phyloP scores from a whole-genome alignment of 2,329 filamentous ascomycete species.

The Beauveria medogensis region DNA sequence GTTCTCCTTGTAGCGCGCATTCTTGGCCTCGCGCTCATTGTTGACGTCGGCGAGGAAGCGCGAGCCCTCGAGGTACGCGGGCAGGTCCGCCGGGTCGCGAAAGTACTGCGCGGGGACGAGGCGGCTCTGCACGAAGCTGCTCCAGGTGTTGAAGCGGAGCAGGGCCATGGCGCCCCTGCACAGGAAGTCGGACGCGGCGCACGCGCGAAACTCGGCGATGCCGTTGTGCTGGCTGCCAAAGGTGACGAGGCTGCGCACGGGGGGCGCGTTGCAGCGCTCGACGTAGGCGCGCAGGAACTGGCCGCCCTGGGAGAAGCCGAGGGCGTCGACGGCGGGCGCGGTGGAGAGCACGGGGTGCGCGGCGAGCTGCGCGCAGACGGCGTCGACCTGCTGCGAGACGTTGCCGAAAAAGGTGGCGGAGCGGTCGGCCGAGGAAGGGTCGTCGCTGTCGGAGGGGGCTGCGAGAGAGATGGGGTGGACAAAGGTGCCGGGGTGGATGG shows the following conservation, averaged over 20 bases:
- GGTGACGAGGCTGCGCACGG: slow-evolving; percentile 71
- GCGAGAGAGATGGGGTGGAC: slow-evolving; percentile 72
- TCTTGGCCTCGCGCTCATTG: slow-evolving; percentile 76
- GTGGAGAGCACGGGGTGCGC: slow-evolving; percentile 71
- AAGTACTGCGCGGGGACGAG: slow-evolving; percentile 95
- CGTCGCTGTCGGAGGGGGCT: slow-evolving; percentile 33
- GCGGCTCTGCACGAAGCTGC: slow-evolving; percentile 63
- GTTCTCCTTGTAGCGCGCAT: slow-evolving; percentile 62
- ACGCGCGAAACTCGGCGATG: slow-evolving; percentile 74
- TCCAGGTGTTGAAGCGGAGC: slow-evolving; percentile 75
- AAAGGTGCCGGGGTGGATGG: slow-evolving; percentile 72
- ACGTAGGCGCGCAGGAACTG: slow-evolving; percentile 91
- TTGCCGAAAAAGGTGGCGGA: slow-evolving; percentile 87
- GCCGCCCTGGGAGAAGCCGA: slow-evolving; percentile 93
- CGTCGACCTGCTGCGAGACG: slow-evolving; percentile 65
- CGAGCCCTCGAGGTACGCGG: slow-evolving; percentile 67
- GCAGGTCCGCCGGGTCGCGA: slow-evolving; percentile 56
- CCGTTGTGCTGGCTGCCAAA: slow-evolving; percentile 91
- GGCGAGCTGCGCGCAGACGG: slow-evolving; percentile 71
- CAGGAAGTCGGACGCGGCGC: slow-evolving; percentile 63
- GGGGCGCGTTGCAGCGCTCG: slow-evolving; percentile 73
- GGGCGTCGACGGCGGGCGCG: slow-evolving; percentile 75
- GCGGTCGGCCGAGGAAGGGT: slow-evolving; percentile 60
- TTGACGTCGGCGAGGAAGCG: slow-evolving; percentile 95
- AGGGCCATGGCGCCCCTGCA: slow-evolving; percentile 75